Conservation (phyloP, 2,329 filamentous ascomycete genomes). For the Fusarium sp. region DNA sequence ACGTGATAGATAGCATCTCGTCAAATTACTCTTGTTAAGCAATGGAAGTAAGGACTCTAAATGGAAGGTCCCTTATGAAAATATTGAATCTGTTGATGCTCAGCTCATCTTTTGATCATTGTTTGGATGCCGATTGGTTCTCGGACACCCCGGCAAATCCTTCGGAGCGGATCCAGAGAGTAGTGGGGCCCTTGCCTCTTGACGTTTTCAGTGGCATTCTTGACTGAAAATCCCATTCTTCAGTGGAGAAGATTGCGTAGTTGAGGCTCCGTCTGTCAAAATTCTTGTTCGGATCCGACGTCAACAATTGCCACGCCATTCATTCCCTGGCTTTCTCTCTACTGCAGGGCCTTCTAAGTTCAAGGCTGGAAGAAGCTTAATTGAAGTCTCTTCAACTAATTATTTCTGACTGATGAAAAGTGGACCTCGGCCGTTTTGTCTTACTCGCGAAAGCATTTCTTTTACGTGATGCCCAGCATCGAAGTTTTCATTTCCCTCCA, state of each 20-base stretch:
- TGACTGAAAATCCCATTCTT: neutral
- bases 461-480: constrained; percentile 41
- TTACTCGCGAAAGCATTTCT: constrained; percentile 28
- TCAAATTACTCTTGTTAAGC: neutral
- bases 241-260: constrained; percentile 4
- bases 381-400: neutral
- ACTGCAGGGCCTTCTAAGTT: no score
- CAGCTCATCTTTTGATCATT: neutral
- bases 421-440: constrained; percentile 16
- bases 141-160: constrained; percentile 30
- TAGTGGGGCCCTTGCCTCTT: constrained; percentile 13
- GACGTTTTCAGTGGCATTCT: neutral
- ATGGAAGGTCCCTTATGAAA: constrained; percentile 21
- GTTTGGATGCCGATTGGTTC: constrained; percentile 18
- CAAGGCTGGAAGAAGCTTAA: no score
- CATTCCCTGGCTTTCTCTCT: no score
- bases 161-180: constrained; percentile 16
- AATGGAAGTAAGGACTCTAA: neutral
- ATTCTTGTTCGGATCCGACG: neutral
- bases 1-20: constrained; percentile 27
- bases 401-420: neutral
- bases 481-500: neutral
- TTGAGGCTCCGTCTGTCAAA: neutral
- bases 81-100: neutral
- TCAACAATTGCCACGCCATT: neutral